Evolutionary conservation across 805 yeast species (phyloP).

Genomic region (Wickerhamiella cacticola): DNA sequence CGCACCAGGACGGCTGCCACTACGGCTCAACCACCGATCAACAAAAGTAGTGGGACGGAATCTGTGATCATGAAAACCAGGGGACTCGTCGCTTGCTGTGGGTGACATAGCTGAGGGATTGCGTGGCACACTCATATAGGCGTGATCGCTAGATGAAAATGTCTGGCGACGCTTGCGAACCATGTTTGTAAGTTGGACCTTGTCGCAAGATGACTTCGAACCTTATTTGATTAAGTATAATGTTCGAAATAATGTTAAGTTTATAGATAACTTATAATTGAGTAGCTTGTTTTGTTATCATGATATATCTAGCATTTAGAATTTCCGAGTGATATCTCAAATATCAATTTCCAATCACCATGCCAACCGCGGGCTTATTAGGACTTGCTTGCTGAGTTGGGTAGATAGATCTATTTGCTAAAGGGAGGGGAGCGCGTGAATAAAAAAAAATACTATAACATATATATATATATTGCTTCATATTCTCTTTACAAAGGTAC

Average conservation of each 20-base stretch:
- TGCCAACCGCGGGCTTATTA: neutral
- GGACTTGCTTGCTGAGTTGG: too few species aligned
- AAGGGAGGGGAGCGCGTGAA: too few species aligned
- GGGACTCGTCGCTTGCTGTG: neutral
- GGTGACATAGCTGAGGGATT: neutral
- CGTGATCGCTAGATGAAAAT: conserved; percentile 7
- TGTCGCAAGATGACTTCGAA: neutral
- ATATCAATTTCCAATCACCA: too few species aligned
- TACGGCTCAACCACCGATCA: conserved; percentile 23
- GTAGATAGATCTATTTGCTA: too few species aligned
- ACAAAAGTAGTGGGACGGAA: conserved; percentile 16
- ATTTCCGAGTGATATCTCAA: too few species aligned
- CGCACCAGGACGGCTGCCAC: conserved; percentile 12
- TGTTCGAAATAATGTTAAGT: neutral
- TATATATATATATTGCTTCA: too few species aligned
- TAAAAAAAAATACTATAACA: too few species aligned
- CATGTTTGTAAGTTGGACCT: conserved; percentile 4
- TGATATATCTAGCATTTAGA: too few species aligned
- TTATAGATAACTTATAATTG: too few species aligned
- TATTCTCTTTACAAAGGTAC: too few species aligned
- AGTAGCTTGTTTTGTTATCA: too few species aligned
- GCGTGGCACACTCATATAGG: conserved; percentile 7
- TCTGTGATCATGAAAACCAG: conserved; percentile 6
- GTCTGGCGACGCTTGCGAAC: conserved; percentile 11
- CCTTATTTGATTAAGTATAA: neutral